Conservation (phyloP, 2,329 filamentous ascomycete genomes). For the Fusarium robinianum region DNA sequence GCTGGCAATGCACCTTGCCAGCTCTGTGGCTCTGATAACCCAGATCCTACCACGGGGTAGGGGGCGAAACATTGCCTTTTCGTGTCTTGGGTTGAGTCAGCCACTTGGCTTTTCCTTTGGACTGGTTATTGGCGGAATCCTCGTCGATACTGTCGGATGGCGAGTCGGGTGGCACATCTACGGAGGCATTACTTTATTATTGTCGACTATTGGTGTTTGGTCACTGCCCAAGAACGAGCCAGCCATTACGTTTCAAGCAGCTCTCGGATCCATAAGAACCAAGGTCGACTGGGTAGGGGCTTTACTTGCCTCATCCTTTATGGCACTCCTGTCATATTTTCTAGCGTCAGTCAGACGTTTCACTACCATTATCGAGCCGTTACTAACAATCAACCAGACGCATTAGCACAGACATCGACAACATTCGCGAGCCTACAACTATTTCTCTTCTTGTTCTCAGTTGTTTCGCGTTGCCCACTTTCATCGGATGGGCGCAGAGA, state of each 20-base stretch:
- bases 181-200: conserved; percentile 41
- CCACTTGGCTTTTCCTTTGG: conserved; percentile 56
- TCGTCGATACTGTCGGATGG: conserved; percentile 54
- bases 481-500: conserved; percentile 58
- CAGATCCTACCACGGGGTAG: conserved; percentile 39
- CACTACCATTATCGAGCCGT: background rate
- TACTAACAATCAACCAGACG: conserved; percentile 26
- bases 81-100: conserved; percentile 51
- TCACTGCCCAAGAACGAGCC: conserved; percentile 38
- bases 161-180: conserved; percentile 51
- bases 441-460: conserved; percentile 53
- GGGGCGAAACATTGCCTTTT: conserved; percentile 47
- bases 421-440: conserved; percentile 49
- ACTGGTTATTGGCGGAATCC: conserved; percentile 53
- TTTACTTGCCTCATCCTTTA: conserved; percentile 48
- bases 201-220: conserved; percentile 45
- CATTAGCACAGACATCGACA: conserved; percentile 45
- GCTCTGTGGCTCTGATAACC: conserved; percentile 44
- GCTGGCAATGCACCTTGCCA: conserved; percentile 42
- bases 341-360: conserved; percentile 50
- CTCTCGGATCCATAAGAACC: conserved; percentile 29
- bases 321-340: conserved; percentile 57
- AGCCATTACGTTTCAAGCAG: conserved; percentile 32
- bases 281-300: conserved; percentile 62
- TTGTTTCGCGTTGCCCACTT: conserved; percentile 49